Conservation (phyloP, 805 yeast species). For the Candida fluviatilis region DNA sequence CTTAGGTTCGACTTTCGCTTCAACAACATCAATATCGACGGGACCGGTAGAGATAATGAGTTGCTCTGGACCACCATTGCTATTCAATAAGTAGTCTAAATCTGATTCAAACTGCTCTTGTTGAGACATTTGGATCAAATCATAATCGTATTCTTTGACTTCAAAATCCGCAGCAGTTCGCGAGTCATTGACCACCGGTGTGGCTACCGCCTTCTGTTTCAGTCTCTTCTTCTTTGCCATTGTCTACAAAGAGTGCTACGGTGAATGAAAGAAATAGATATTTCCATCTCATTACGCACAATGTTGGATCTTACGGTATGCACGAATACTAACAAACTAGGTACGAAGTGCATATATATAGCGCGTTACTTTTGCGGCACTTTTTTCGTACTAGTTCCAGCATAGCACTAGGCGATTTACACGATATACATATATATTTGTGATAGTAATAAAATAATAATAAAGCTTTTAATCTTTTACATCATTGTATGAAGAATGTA, state of each 20-base stretch:
- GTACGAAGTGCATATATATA: too few species aligned
- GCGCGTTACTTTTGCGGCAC: too few species aligned
- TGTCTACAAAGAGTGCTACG: not conserved
- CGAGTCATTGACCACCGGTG: slow-evolving; percentile 1
- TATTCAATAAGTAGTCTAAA: slow-evolving; percentile 24
- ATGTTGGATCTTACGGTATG: too few species aligned
- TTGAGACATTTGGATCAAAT: not conserved
- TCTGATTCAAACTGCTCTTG: slow-evolving; percentile 23
- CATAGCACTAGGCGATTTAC: too few species aligned
- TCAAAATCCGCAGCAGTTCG: slow-evolving; percentile 1
- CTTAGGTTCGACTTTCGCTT: slow-evolving; percentile 1
- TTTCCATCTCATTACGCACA: too few species aligned
- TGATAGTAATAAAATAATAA: slow-evolving; percentile 7
- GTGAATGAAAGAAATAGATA: not conserved
- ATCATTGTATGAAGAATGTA: slow-evolving; percentile 2
- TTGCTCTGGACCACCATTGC: not conserved
- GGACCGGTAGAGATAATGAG: slow-evolving; percentile 1
- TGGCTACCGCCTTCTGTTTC: not conserved
- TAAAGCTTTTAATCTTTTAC: slow-evolving; percentile 5
- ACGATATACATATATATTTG: slow-evolving; percentile 3
- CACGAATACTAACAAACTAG: too few species aligned
- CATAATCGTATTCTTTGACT: slow-evolving; percentile 5
- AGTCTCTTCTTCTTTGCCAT: not conserved
- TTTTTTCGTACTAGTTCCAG: too few species aligned
- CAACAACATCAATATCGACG: not conserved